Percentiles rank a stretch among this genome's conserved stretches.
These are phyloP conservation scores for Asterophora lycoperdoides DNA, from an alignment of 768 basidiomycete genomes.

Conservation along the genomic window DNA sequence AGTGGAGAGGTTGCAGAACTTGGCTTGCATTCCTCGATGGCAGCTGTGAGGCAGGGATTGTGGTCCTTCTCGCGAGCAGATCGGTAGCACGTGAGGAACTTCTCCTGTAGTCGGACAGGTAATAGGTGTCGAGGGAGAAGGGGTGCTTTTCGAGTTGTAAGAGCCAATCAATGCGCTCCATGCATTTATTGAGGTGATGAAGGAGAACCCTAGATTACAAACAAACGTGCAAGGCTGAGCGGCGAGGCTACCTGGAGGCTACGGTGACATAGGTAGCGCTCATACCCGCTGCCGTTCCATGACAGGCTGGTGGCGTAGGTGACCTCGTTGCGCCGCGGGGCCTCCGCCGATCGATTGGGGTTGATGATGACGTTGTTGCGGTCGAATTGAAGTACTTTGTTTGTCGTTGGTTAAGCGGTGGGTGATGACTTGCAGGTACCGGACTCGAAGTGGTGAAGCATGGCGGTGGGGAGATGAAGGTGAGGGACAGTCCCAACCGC, in stretches of 20 bases:
- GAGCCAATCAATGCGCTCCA: slow-evolving; percentile 42
- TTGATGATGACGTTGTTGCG: slow-evolving; percentile 48
- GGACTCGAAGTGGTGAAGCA: slow-evolving; percentile 60
- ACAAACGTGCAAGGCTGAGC: no score
- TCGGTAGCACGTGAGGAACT: slow-evolving; percentile 49
- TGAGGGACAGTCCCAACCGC: slow-evolving; percentile 38
- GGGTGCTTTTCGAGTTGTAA: slow-evolving; percentile 41
- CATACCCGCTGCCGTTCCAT: slow-evolving; percentile 48
- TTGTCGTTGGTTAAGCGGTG: slow-evolving; percentile 37
- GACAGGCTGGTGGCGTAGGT: slow-evolving; percentile 31
- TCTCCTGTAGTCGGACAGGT: slow-evolving; percentile 40
- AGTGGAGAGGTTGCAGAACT: background rate
- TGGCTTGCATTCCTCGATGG: slow-evolving; percentile 21
- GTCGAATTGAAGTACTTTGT: slow-evolving; percentile 42
- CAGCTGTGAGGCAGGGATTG: slow-evolving; percentile 20
- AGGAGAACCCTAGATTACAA: slow-evolving; percentile 40
- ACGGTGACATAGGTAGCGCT: slow-evolving; percentile 63
- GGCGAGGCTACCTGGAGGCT: slow-evolving; percentile 29
- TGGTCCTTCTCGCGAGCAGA: slow-evolving; percentile 32
- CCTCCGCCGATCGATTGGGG: slow-evolving; percentile 47
- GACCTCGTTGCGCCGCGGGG: slow-evolving; percentile 16
- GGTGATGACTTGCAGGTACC: slow-evolving; percentile 50
- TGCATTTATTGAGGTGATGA: slow-evolving; percentile 49
- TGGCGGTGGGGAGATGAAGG: slow-evolving; percentile 52
- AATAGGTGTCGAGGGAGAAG: slow-evolving; percentile 45